Evolutionary conservation across 2,329 filamentous ascomycete species (phyloP), one percentile per base, ranked within the genome.

Genomic region (Mycogone perniciosa): DNA sequence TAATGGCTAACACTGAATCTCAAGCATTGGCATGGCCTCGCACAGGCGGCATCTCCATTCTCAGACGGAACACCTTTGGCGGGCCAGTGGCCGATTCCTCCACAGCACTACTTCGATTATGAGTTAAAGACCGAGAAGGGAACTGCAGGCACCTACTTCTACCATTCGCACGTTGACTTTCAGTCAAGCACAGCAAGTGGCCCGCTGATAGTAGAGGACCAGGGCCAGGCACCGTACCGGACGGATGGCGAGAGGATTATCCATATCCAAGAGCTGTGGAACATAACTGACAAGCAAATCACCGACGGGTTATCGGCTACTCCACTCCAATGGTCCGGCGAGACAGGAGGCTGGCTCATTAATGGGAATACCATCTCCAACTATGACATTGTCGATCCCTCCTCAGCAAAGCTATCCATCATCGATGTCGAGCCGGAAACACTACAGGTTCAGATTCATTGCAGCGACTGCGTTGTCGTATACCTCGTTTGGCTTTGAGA

Each of bases 1-100:
- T 27, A 7, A 27, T 46, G 31, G 13, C n/a, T 44, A 6, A 35
- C 8, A 37, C 4, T 10, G 34, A 13, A 50, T 7, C 2, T 4
- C 6, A 31, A 84, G 77, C 83, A 86, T 60, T 86, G 83, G 83
- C 83, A 86, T 64, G 84, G 84, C 9, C 70, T 87, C 7, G 76
- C 74, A 11, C 77, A 81, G 61, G 68, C 75, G 31, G 72, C 76
- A 31, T 77, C 81, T 1, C 80, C 81, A 0, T 86, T 84, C 64
- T 80, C 81, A 1, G 84, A 86, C 56, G 83, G 84, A 4, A 74
- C 79, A 0, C 80, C 82, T 1, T 64, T 71, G 31, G 81, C 77
- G 2, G 75, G 75, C 13, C 82, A 86, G 57, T 87, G 82, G 83
- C 81, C 83, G 0, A 85, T 86, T 35, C 75, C 79, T 0, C 73